Base-by-base conservation (phyloP, 2,329 filamentous ascomycete species). In the Cladosporium sp. region DNA sequence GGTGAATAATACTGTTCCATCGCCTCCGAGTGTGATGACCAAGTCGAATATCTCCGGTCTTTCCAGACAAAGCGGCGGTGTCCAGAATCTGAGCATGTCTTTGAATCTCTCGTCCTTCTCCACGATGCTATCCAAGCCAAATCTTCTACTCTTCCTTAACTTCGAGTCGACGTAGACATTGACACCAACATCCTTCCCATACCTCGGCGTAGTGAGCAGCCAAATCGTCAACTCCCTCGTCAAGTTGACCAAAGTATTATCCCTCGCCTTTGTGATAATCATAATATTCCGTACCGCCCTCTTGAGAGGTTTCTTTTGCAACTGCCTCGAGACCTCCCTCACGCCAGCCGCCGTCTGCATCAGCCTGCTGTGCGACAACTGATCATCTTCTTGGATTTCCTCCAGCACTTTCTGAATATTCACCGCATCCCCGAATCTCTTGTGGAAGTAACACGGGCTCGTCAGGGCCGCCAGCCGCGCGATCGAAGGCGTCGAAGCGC, bases 161-260 rank as follows among this genome's bases (percentile, higher is more conserved):
- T 98, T 97, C 57, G 90, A 87, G 69, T 98, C 93, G n/a, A 98
- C 93, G 65, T 95, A 97, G 56, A 98, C 93, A 61, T 92, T 95
- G 48, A 98, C 86, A 12, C 93, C 93, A n/a, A 93, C 67, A 55
- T 93, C 84, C 48, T 82, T 89, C 38, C 89, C 89, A 66, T 98
- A 95, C 41, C 93, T 83, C 11, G 93, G 90, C 2, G 90, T 96
- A 54, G 79, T 80, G 53, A 98, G 79, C 29, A 98, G 77, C 89
- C 92, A 98, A 59, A 84, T 81, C 9, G 92, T 78, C 52, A 98
- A 75, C 67, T 98, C 90, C 52, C 88, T 81, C 1, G 93, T 98
- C 58, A 96, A 76, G 59, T 86, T 81, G 29, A 98, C 92, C 13
- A 98, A 78, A 59, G 88, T 83, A 65, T 98, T 97, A 72, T 98